Evolutionary conservation across 108 stramenopile genomes (phyloP).

Genomic region (Fragilariopsis cylindrus): DNA sequence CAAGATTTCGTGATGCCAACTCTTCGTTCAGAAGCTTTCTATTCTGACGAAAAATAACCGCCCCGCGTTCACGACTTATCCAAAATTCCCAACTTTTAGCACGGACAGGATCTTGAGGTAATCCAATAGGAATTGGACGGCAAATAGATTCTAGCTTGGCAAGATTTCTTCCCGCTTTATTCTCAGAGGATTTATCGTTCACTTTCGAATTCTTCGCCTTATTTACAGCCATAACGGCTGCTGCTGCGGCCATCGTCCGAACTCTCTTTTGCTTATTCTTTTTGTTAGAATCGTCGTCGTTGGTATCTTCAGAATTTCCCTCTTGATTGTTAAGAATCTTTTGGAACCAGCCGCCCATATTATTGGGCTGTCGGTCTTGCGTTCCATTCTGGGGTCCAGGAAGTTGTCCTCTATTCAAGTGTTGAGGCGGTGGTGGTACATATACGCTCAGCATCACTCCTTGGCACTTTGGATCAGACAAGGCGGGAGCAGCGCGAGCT

Average conservation of each 20-base stretch:
- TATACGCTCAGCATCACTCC: slow-evolving; percentile 90
- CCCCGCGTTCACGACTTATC: slow-evolving; percentile 69
- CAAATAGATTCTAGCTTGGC: slow-evolving; percentile 68
- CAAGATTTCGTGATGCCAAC: slow-evolving; percentile 50
- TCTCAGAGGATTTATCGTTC: slow-evolving; percentile 49
- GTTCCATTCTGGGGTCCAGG: slow-evolving; percentile 37
- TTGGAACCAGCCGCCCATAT: slow-evolving; percentile 78
- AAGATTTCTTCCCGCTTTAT: slow-evolving; percentile 64
- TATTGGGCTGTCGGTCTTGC: slow-evolving; percentile 30
- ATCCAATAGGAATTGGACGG: slow-evolving; percentile 50
- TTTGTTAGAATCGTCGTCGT: slow-evolving; percentile 29
- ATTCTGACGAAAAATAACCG: slow-evolving; percentile 77
- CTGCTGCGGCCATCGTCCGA: slow-evolving; percentile 76
- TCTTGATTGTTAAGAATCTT: slow-evolving; percentile 61
- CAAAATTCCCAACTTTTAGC: slow-evolving; percentile 79
- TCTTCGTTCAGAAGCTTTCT: slow-evolving; percentile 56
- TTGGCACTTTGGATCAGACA: slow-evolving; percentile 87
- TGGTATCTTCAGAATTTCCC: slow-evolving; percentile 13
- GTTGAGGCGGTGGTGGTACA: slow-evolving; percentile 76
- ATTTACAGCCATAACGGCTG: slow-evolving; percentile 63
- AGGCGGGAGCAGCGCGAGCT: slow-evolving; percentile 83
- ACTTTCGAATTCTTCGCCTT: slow-evolving; percentile 43
- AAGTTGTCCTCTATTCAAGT: slow-evolving; percentile 65
- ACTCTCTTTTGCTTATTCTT: slow-evolving; percentile 41
- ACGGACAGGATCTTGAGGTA: slow-evolving; percentile 84